Evolutionary conservation across 2,329 filamentous ascomycete species (phyloP), one percentile per base, ranked within the genome.

Genomic region (Hypoxylon sp.): DNA sequence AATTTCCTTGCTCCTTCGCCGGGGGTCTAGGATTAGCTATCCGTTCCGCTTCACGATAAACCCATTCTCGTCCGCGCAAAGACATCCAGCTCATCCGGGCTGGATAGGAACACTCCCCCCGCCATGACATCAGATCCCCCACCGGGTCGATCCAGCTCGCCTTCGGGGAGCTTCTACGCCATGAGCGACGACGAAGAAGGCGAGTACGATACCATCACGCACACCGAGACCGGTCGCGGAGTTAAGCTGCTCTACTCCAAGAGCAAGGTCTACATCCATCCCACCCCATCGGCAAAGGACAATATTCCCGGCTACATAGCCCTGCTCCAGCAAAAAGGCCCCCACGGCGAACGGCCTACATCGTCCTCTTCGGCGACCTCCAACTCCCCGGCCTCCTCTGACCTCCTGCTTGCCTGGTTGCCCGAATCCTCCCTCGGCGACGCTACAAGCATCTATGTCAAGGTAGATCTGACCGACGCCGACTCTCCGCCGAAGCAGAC

Each of bases 191-290:
- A 97, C 71, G 93, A 97, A 63, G 95, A 98, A 76, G 90, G 89
- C 66, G 95, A 91, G 40, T 99, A 99, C 78, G 91, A 96, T 73
- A 98, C 92, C 15, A 92, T 99, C 70, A 89, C 91, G 3, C 91
- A 96, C 71, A 85, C 86, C 3, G 85, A 84, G 65, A 87, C 86
- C 2, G 89, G 90, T 0, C 86, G 86, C 64, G 95, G 94, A 1
- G 95, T 99, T 41, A 99, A 98, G 77, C 81, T 99, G 26, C 81
- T 99, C 11, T 97, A 90, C 70, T 94, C 92, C 17, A 99, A 99
- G 79, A 97, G 92, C 88, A 99, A 98, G 83, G 95, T 99, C 73
- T 99, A 98, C 73, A 88, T 99, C 38, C 95, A 99, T 74, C 95
- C 95, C 1, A 92, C 92, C 0, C 90, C 94, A 0, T 96, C 92